Evolutionary conservation across 345 rosid species (phyloP).

Genomic region (Dipteronia dyeriana): DNA sequence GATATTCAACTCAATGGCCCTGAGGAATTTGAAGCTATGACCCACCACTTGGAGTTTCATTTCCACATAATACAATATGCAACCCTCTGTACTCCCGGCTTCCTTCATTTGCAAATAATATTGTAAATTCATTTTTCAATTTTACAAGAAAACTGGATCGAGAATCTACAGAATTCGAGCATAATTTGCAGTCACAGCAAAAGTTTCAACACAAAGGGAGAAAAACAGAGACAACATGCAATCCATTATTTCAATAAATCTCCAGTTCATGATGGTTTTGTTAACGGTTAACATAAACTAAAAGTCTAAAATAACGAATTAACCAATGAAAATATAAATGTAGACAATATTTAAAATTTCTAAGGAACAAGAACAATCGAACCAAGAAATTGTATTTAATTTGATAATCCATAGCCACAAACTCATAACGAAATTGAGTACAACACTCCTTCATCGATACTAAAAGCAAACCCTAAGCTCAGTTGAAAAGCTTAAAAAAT

Average conservation of each 20-base stretch:
- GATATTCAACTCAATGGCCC: no score
- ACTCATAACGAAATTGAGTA: no score
- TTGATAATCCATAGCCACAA: no score
- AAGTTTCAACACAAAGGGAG: background rate
- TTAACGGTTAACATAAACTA: background rate
- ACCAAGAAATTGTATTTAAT: background rate
- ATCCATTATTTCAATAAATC: background rate
- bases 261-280: background rate
- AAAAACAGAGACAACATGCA: background rate
- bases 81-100: no score
- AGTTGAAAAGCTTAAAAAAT: no score
- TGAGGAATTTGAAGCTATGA: no score
- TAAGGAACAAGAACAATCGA: background rate
- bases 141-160: background rate
- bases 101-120: no score
- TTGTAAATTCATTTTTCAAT: background rate
- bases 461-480: no score
- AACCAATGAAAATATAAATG: background rate
- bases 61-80: no score
- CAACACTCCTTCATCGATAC: no score
- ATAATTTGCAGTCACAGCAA: background rate
- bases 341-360: background rate
- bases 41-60: no score
- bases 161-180: background rate
- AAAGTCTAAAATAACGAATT: background rate